phyloP scores from a whole-genome alignment of 148 eudicot genomes.

The Diospyros kaki region DNA sequence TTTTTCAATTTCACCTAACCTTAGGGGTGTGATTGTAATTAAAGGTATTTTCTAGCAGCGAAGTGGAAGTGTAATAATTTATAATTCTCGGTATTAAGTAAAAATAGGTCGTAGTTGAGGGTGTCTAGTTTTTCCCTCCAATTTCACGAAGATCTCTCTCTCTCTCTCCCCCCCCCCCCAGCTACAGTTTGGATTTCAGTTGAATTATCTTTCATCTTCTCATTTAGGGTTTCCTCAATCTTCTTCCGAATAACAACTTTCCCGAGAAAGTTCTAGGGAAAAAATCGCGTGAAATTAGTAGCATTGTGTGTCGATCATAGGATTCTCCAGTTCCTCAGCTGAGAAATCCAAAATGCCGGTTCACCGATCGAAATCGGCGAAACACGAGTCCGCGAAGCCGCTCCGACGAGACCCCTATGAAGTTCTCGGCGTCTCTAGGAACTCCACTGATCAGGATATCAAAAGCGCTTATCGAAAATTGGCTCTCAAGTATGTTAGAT shows the following conservation, averaged over 20 bases:
- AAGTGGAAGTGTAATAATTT: too few species aligned
- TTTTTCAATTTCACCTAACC: too few species aligned
- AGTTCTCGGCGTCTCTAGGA: conserved; percentile 70
- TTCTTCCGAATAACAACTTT: not conserved
- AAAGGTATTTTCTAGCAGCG: too few species aligned
- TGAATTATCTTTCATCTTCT: conserved; percentile 13
- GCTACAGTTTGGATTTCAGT: conserved; percentile 41
- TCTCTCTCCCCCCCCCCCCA: not conserved
- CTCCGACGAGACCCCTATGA: conserved; percentile 77
- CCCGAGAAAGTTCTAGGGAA: not conserved
- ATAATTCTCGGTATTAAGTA: too few species aligned
- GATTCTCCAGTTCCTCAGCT: conserved; percentile 2
- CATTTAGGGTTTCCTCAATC: conserved; percentile 6
- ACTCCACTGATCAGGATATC: conserved; percentile 81
- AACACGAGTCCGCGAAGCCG: conserved; percentile 42
- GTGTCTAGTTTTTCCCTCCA: too few species aligned
- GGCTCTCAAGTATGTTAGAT: conserved; percentile 68
- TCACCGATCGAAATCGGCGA: conserved; percentile 56
- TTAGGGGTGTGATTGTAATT: too few species aligned
- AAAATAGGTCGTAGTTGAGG: too few species aligned
- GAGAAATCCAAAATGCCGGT: conserved; percentile 41
- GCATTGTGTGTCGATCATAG: conserved; percentile 10
- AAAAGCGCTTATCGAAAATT: conserved; percentile 80
- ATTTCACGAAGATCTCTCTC: not conserved
- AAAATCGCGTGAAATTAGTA: not conserved